These are phyloP conservation scores for Voacanga thouarsii DNA, from an alignment of 257 asterid species.

Conservation along the genomic window DNA sequence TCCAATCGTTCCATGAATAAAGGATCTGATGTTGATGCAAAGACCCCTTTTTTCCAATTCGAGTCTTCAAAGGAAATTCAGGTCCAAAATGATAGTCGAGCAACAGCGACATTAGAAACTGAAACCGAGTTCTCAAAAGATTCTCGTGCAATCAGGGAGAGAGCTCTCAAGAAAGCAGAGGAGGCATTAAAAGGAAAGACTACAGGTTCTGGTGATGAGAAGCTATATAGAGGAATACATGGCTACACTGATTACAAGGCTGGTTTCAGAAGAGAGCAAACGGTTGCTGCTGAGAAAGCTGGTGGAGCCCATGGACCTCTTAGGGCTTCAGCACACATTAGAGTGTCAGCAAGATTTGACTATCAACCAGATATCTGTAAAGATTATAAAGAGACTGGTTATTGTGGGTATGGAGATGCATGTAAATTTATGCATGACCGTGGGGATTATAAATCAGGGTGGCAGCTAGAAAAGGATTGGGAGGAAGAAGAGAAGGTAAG, in stretches of 20 bases:
- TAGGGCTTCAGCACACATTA: slow-evolving; percentile 87
- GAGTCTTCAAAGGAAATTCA: slow-evolving; percentile 78
- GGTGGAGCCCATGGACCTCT: slow-evolving; percentile 95
- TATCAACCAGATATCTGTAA: slow-evolving; percentile 97
- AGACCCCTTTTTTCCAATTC: slow-evolving; percentile 51
- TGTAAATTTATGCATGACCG: slow-evolving; percentile 97
- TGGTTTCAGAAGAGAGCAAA: slow-evolving; percentile 88
- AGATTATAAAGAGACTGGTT: slow-evolving; percentile 93
- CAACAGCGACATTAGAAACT: slow-evolving; percentile 82
- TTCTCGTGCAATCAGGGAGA: slow-evolving; percentile 82
- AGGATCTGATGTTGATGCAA: slow-evolving; percentile 37
- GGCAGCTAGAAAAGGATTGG: slow-evolving; percentile 97
- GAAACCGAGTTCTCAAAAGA: slow-evolving; percentile 88
- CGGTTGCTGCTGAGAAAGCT: slow-evolving; percentile 87
- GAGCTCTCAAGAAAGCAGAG: slow-evolving; percentile 68
- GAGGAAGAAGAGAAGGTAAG: slow-evolving; percentile 79
- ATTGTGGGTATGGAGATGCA: slow-evolving; percentile 95
- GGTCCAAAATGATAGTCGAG: slow-evolving; percentile 74
- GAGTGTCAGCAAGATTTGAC: slow-evolving; percentile 93
- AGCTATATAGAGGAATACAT: slow-evolving; percentile 69
- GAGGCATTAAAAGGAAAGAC: slow-evolving; percentile 65
- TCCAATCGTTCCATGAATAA: slow-evolving; percentile 28
- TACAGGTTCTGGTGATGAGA: slow-evolving; percentile 49
- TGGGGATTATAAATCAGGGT: slow-evolving; percentile 92
- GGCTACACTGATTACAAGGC: slow-evolving; percentile 92